These are phyloP conservation scores for Immersiporthe knoxdaviesiana DNA, from an alignment of 2,329 filamentous ascomycete species.

Conservation along the genomic window DNA sequence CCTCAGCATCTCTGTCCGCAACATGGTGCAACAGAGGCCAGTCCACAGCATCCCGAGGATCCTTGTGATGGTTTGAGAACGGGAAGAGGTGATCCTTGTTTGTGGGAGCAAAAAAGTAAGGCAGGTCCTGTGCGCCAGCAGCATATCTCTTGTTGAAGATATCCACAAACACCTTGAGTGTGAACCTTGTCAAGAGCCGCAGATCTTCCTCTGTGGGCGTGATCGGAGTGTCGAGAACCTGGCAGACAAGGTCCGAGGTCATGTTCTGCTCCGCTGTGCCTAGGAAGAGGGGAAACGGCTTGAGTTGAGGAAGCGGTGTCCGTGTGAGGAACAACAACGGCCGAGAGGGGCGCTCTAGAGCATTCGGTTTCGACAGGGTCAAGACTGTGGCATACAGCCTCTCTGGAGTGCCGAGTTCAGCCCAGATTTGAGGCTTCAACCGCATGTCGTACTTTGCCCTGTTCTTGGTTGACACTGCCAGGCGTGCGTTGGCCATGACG, in stretches of 20 bases:
- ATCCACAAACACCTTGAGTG: constrained; percentile 75
- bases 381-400: constrained; percentile 66
- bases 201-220: constrained; percentile 49
- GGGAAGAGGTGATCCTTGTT: constrained; percentile 35
- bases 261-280: constrained; percentile 49
- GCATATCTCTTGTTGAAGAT: constrained; percentile 89
- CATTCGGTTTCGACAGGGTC: constrained; percentile 57
- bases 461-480: constrained; percentile 82
- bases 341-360: constrained; percentile 61
- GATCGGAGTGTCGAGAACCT: constrained; percentile 49
- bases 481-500: constrained; percentile 80
- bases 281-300: constrained; percentile 73
- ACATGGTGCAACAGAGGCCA: constrained; percentile 60
- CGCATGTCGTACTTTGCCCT: constrained; percentile 75
- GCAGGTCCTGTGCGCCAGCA: constrained; percentile 63
- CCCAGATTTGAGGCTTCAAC: constrained; percentile 79
- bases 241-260: constrained; percentile 60
- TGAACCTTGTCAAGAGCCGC: constrained; percentile 69
- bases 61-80: constrained; percentile 29
- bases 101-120: constrained; percentile 80
- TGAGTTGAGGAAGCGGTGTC: constrained; percentile 63
- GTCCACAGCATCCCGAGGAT: constrained; percentile 53
- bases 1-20: constrained; percentile 38
- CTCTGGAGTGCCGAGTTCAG: constrained; percentile 48
- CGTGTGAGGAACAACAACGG: constrained; percentile 75